Base-by-base conservation (phyloP, 1,284 basidiomycete species). In the Ustilago cynodontis region DNA sequence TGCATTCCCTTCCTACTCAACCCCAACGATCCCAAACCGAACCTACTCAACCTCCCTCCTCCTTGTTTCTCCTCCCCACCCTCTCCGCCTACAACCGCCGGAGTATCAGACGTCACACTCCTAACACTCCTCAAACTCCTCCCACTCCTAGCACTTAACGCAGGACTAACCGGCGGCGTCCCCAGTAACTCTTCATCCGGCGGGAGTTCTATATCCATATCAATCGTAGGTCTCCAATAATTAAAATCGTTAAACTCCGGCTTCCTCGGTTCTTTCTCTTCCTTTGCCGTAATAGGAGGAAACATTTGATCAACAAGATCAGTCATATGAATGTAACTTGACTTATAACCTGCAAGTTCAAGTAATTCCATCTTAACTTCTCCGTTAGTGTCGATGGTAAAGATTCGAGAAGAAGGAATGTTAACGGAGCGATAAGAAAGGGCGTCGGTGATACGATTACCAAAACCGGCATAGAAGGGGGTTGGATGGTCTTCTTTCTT, bases 301-400 rank as follows among this genome's bases (percentile, higher is more conserved):
- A 99, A 99, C 92, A 98, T 96, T 86, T 98, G 95, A 87, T 99
- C 95, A 33, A 99, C 97, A 16, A 99, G 90, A 86, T 99, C 96
- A 18, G 96, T 98, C 94, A 96, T 98, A 86, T 94, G 92, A 75
- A 95, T 95, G 86, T 95, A 95, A 90, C 93, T 94, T 33, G 94
- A 97, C 85, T 96, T 98, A 88, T 99, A 98, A 0, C 96, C 96
- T 0, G 95, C 94, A 24, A 96, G 88, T 84, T 98, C 95, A 33
- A 99, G 88, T 58, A 99, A 88, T 87, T 99, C 97, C 90, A 98
- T 94, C 89, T 97, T 98, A 65, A 99, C 95, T 82, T 97, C 94
- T 7, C 97, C 95, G 37, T 91, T 90, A 26, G 93, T 93, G 86
- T 99, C 96, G 74, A 99, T 99, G 0, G 97, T 99, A 84, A 99